These are phyloP conservation scores for Angomonas ambiguus DNA, from an alignment of 208 protist species.

Conservation along the genomic window DNA sequence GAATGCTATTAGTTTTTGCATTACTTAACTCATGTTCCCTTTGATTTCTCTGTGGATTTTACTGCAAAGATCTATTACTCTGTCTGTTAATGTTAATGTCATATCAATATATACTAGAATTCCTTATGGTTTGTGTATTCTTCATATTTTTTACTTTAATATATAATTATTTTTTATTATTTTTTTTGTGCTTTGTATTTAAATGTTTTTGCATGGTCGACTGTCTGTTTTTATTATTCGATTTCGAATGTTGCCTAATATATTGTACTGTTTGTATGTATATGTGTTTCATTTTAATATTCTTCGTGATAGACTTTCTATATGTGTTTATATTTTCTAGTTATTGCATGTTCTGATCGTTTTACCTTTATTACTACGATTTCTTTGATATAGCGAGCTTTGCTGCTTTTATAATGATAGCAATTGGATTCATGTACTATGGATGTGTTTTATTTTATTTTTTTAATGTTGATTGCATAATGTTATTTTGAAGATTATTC, in stretches of 20 bases:
- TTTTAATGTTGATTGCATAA: constrained; percentile 71
- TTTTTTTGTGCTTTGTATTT: constrained; percentile 87
- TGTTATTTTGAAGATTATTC: constrained; percentile 68
- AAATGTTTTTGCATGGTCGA: constrained; percentile 85
- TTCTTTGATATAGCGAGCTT: constrained; percentile 78
- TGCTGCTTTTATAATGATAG: constrained; percentile 66
- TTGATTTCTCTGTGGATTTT: constrained; percentile 84
- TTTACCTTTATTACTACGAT: constrained; percentile 70
- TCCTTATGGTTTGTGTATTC: constrained; percentile 65
- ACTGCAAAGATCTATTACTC: constrained; percentile 80
- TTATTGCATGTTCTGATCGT: constrained; percentile 76
- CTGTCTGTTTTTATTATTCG: constrained; percentile 79
- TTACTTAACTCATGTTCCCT: constrained; percentile 82
- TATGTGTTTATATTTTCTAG: constrained; percentile 75
- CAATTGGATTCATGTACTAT: constrained; percentile 64
- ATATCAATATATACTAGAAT: constrained; percentile 77
- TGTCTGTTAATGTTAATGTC: constrained; percentile 67
- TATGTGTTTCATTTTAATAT: constrained; percentile 80
- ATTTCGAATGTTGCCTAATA: constrained; percentile 73
- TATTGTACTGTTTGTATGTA: constrained; percentile 68
- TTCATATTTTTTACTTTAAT: constrained; percentile 78
- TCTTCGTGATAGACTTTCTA: constrained; percentile 74
- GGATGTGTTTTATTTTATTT: constrained; percentile 66
- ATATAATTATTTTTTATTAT: constrained; percentile 82
- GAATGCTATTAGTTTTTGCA: constrained; percentile 60